Conservation (phyloP, 2,329 filamentous ascomycete genomes). For the Aspergillus eucalypticola region DNA sequence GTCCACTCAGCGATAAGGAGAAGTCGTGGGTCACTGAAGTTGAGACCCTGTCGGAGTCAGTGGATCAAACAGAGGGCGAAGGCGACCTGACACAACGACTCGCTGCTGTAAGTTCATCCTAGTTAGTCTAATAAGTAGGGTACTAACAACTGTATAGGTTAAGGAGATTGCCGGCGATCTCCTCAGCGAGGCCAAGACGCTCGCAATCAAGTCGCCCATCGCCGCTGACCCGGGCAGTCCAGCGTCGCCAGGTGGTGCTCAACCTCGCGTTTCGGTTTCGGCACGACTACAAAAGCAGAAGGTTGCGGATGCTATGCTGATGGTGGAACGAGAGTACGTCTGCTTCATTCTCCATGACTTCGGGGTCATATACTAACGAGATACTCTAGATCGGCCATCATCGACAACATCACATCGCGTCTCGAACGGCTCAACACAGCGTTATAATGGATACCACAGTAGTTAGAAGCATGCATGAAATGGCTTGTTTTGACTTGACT, state of each 20-base stretch:
- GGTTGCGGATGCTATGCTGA: constrained; percentile 50
- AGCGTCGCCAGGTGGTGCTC: constrained; percentile 29
- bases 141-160: constrained; percentile 33
- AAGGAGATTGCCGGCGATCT: constrained; percentile 42
- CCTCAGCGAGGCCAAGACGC: constrained; percentile 38
- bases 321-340: constrained; percentile 52
- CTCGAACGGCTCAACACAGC: constrained; percentile 43
- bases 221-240: constrained; percentile 30
- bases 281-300: constrained; percentile 48
- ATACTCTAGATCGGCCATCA: constrained; percentile 41
- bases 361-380: background rate
- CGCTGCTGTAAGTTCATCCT: constrained; percentile 38
- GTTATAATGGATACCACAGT: constrained; percentile 21
- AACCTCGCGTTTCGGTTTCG: constrained; percentile 43
- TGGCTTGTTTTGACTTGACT: background rate
- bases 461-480: background rate
- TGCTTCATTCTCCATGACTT: no score
- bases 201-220: constrained; percentile 31
- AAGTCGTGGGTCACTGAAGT: constrained; percentile 49
- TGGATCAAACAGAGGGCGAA: constrained; percentile 28
- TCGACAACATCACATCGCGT: constrained; percentile 45
- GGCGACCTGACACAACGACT: constrained; percentile 38
- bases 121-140: no score
- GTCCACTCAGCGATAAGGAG: constrained; percentile 50
- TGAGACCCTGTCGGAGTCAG: constrained; percentile 37